These are phyloP conservation scores for Coniosporium apollinis DNA, from an alignment of 495 filamentous ascomycete species.

Conservation along the genomic window DNA sequence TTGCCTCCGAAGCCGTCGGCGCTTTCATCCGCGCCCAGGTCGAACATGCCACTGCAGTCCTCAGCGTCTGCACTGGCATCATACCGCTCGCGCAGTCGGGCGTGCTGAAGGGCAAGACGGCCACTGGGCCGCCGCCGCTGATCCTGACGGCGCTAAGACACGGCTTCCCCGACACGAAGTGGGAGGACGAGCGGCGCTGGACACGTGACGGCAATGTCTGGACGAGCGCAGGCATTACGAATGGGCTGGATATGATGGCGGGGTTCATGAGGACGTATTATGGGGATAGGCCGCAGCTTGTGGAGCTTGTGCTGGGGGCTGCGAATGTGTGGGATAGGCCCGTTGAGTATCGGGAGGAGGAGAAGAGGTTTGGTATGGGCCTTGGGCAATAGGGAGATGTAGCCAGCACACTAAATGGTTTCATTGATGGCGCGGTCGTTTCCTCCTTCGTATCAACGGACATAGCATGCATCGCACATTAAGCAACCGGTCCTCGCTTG, in stretches of 20 bases:
- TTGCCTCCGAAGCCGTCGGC: constrained; percentile 20
- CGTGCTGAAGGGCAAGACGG: constrained; percentile 29
- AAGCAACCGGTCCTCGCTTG: too few species aligned
- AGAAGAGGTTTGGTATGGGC: too few species aligned
- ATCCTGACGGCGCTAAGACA: constrained; percentile 26
- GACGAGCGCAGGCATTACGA: constrained; percentile 25
- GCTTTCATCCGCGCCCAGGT: constrained; percentile 32
- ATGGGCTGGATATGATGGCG: constrained; percentile 20
- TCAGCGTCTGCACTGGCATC: constrained; percentile 39
- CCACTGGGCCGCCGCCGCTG: constrained; percentile 35
- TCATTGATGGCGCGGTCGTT: too few species aligned
- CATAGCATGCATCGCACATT: too few species aligned
- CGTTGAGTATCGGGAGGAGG: not conserved
- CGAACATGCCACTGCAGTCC: constrained; percentile 25
- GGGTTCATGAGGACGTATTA: constrained; percentile 12
- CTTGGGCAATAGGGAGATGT: too few species aligned
- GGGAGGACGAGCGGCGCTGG: constrained; percentile 32
- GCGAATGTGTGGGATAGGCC: not conserved
- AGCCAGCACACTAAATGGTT: too few species aligned
- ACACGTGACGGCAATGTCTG: constrained; percentile 42
- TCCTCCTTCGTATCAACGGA: too few species aligned
- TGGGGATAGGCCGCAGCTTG: not conserved
- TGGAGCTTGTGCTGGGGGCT: not conserved
- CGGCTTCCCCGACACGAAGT: constrained; percentile 29
- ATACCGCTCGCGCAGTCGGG: constrained; percentile 33